Conservation (phyloP, 257 asterid species). For the Solanum ossicruentum region DNA sequence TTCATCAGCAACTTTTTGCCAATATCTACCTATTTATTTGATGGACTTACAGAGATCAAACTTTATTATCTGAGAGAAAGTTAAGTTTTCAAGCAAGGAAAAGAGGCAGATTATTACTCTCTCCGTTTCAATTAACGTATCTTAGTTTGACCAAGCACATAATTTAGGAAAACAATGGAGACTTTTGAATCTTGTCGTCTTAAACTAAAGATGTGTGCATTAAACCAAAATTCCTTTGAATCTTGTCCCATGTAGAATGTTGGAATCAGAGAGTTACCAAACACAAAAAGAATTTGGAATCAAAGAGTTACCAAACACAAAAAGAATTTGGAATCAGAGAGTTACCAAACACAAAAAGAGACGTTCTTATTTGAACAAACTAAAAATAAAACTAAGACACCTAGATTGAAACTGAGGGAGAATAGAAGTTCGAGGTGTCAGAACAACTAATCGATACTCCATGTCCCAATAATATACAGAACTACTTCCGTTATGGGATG, state of each 20-base stretch:
- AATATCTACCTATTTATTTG: conserved; percentile 50
- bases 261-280: neutral
- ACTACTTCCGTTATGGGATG: neutral
- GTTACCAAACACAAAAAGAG: neutral
- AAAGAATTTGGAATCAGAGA: neutral
- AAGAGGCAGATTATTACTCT: neutral
- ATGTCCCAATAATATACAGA: neutral
- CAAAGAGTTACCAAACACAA: neutral
- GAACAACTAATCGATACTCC: neutral
- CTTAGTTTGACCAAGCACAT: neutral
- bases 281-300: neutral
- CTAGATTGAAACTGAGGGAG: neutral
- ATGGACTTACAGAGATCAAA: neutral
- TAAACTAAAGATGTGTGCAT: neutral
- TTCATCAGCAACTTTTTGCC: conserved; percentile 80
- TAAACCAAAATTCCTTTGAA: neutral
- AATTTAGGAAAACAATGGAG: neutral
- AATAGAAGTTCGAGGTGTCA: neutral
- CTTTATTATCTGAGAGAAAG: neutral
- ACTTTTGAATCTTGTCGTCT: neutral
- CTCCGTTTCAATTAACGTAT: neutral
- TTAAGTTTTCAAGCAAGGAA: neutral
- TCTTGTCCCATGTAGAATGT: neutral
- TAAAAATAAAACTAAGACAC: neutral
- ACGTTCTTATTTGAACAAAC: neutral